Conservation (phyloP, 768 basidiomycete species). For the Erythrobasidium yunnanense region DNA sequence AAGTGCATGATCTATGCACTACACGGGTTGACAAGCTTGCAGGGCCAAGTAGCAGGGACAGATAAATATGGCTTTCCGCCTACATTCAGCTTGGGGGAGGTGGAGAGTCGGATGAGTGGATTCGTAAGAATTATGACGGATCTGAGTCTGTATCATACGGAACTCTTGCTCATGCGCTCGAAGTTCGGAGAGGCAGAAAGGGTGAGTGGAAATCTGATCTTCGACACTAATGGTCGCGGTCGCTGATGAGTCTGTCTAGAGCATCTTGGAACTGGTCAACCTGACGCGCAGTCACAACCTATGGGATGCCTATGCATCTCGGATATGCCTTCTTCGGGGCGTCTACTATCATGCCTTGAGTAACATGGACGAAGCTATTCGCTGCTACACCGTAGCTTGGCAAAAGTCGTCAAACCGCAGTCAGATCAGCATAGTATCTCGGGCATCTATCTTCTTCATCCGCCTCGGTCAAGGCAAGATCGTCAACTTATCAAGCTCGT, state of each 20-base stretch:
- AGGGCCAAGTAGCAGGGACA: not conserved
- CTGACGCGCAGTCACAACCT: not conserved
- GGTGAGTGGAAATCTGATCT: not conserved
- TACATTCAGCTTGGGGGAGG: no score
- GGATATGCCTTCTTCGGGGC: not conserved
- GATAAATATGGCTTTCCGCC: not conserved
- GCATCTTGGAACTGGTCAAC: not conserved
- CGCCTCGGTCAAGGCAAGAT: not conserved
- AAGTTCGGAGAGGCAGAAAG: not conserved
- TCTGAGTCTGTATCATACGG: not conserved
- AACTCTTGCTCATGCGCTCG: constrained; percentile 15
- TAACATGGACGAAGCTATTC: not conserved
- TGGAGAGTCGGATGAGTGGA: no score
- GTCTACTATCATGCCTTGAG: not conserved
- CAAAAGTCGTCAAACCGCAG: not conserved
- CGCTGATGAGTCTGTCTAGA: not conserved
- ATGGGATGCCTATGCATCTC: not conserved
- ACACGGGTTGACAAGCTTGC: not conserved
- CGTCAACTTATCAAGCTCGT: not conserved
- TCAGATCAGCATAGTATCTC: not conserved
- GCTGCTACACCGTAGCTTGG: not conserved
- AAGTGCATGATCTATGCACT: constrained; percentile 14
- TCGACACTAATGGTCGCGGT: not conserved
- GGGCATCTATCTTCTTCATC: constrained; percentile 5
- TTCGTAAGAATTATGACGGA: not conserved